These are phyloP conservation scores for Pyrenochaeta sp. DNA, from an alignment of 2,329 filamentous ascomycete genomes.

Conservation along the genomic window DNA sequence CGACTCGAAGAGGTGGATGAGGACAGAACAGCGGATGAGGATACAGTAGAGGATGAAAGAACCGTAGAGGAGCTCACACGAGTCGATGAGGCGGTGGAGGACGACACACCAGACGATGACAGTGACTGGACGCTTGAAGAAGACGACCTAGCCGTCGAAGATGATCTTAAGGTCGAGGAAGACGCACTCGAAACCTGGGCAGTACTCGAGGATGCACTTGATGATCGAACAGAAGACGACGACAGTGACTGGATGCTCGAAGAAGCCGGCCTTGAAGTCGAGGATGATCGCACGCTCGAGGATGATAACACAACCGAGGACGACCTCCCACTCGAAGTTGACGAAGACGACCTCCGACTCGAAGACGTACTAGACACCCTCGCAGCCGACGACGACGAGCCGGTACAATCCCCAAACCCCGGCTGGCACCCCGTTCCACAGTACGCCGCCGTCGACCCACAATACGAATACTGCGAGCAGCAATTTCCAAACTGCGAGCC, in stretches of 20 bases:
- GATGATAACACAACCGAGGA: background rate
- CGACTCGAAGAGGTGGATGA: background rate
- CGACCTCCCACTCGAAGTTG: background rate
- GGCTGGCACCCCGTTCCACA: slow-evolving; percentile 3
- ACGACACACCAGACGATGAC: background rate
- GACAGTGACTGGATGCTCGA: background rate
- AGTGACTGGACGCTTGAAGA: no score
- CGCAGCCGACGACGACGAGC: background rate
- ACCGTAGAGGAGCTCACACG: background rate
- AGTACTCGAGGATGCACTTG: no score
- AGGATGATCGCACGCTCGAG: no score
- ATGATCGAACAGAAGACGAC: no score
- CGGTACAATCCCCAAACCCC: background rate
- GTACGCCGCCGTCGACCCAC: slow-evolving; percentile 1
- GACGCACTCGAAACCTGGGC: no score
- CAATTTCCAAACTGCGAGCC: slow-evolving; percentile 3
- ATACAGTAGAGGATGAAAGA: no score
- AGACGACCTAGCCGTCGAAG: background rate
- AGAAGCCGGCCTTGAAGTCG: background rate
- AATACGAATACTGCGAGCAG: slow-evolving; percentile 1
- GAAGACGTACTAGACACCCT: background rate
- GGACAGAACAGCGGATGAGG: background rate
- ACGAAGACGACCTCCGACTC: background rate
- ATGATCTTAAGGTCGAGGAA: background rate
- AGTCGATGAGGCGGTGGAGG: background rate